Evolutionary conservation across 805 yeast species (phyloP), one percentile per base, ranked within the genome.

Genomic region (Nakazawaea wyomingensis): DNA sequence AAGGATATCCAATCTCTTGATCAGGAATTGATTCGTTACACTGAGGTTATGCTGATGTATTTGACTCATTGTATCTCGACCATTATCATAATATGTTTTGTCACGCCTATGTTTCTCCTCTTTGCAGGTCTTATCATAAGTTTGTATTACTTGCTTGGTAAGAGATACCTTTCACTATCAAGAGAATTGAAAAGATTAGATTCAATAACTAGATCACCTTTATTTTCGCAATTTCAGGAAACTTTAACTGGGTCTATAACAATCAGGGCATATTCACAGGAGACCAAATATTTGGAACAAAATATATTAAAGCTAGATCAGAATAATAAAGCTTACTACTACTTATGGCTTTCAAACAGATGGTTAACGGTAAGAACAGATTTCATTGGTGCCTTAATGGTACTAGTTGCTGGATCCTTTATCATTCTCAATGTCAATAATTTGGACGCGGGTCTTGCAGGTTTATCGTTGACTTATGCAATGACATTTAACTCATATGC

Each of bases 311-410:
- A 80, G 54, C 70, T 86, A 41, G 96, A 87, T 54, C 75, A 75
- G 56, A 87, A 87, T 58, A 76, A 86, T 78, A 73, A 80, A 53
- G 95, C 96, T 0, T 85, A 75, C 54, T 87, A 83, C 66, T 14
- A 75, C 84, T 41, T 82, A 82, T 59, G 86, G 37, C 22, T 39
- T 16, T 19, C 95, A n/a, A 88, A 88, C 60, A 75, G 96, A 61
- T 87, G 96, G 96, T 72, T 88, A 49, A 93, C 96, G 6, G 90
- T 84, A 4, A 74, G 96, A 54, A 72, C 88, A 47, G 96, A 88
- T 59, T 76, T 81, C 50, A 69, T 87, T 50, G 96, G 96, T 17
- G 80, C 95, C 1, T 53, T 85, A 21, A 83, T 87, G 46, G 86
- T 88, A 53, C 71, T 86, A 45, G 79, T 82, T 36, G 80, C 96